Evolutionary conservation across 2,329 filamentous ascomycete genomes (phyloP).

Genomic region (Sclerotinia spermophila): DNA sequence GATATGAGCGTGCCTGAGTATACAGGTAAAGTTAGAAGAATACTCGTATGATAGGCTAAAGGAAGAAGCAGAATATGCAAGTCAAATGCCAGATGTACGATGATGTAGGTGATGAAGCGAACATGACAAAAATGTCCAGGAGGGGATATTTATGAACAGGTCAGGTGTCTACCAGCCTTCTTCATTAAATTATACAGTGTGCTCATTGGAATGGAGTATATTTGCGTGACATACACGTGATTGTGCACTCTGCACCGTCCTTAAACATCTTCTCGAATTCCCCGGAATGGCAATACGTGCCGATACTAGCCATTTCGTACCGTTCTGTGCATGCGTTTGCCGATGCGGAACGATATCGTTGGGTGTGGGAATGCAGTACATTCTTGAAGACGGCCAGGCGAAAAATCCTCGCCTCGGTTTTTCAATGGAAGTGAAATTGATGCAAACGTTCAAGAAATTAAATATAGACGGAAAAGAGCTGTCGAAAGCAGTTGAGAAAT

Average conservation of each 20-base stretch:
- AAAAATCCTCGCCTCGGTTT: neutral
- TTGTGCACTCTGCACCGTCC: conserved; percentile 16
- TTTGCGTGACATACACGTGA: conserved; percentile 19
- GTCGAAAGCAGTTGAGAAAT: neutral
- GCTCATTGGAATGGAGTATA: conserved; percentile 24
- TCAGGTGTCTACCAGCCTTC: conserved; percentile 31
- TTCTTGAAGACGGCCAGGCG: conserved; percentile 15
- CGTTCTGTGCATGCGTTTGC: neutral
- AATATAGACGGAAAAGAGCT: neutral
- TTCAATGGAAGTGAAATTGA: conserved; percentile 3
- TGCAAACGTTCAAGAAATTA: conserved; percentile 16
- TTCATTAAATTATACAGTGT: conserved; percentile 27
- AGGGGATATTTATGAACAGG: conserved; percentile 34
- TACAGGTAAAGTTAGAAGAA: conserved; percentile 19
- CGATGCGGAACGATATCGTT: neutral
- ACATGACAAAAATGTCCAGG: conserved; percentile 28
- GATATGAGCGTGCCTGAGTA: conserved; percentile 17
- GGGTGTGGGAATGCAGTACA: conserved; percentile 16
- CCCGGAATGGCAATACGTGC: conserved; percentile 14
- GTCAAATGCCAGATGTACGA: conserved; percentile 27
- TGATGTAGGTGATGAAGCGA: conserved; percentile 24
- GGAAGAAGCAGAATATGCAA: conserved; percentile 20
- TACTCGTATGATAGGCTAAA: conserved; percentile 16
- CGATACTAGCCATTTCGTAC: conserved; percentile 17
- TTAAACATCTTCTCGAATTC: conserved; percentile 21